Base-by-base conservation (phyloP, 2,329 filamentous ascomycete species). In the Xylariaceae sp. region DNA sequence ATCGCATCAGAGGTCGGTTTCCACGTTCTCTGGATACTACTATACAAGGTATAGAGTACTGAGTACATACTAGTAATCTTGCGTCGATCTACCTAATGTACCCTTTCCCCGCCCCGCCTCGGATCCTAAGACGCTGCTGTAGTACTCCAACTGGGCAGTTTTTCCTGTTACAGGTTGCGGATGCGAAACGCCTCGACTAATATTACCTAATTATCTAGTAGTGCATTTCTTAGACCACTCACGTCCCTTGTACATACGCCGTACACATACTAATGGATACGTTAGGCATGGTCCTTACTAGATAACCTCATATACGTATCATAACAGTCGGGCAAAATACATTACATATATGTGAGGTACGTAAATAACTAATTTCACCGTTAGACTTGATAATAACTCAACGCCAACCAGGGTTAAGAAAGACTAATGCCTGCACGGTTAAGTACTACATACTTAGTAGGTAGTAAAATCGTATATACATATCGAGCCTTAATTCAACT, bases 21-120 rank as follows among this genome's bases (percentile, higher is more conserved):
- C 46, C 60, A 37, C 6, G 32, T 3, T 16, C 12, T 37, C 32
- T 37, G 14, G n/a, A n/a, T n/a, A n/a, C n/a, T n/a, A n/a, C n/a
- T n/a, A n/a, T n/a, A n/a, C n/a, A n/a, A n/a, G n/a, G n/a, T n/a
- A n/a, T n/a, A n/a, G n/a, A n/a, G n/a, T n/a, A n/a, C n/a, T n/a
- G n/a, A n/a, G n/a, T 29, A 29, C 26, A 29, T 29, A 10, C 60
- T 62, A 62, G 60, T 62, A 62, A 62, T 62, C 57, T 45, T 56
- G 32, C 32, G 32, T 37, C 14, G 32, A 37, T 37, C 32, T 5
- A 29, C 26, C 6, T 16, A 4, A 16, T 37, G 14, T 37, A 12
- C 5, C 32, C 32, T 37, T n/a, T n/a, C n/a, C n/a, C 32, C 9
- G 32, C 32, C 32, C 32, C 32, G 32, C 32, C 9, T 37, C 14